phyloP scores from a whole-genome alignment of 331 rosid species.

The Quercus lobata region DNA sequence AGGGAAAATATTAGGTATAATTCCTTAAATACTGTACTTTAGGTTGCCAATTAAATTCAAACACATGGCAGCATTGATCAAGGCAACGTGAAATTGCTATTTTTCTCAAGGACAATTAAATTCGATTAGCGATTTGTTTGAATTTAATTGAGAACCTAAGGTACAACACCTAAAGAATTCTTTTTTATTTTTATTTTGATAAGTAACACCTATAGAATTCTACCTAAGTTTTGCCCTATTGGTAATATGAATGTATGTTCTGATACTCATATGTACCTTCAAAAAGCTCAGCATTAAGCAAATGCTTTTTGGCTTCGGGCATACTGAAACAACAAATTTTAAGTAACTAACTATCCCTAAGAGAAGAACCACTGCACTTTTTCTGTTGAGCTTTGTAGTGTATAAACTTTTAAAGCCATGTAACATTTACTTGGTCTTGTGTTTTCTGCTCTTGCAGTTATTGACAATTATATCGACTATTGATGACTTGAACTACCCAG shows the following conservation, averaged over 20 bases:
- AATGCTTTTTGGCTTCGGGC: not conserved
- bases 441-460: slow-evolving; percentile 55
- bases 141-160: too few species aligned
- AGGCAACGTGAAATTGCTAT: too few species aligned
- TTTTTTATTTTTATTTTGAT: not conserved
- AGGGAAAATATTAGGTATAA: too few species aligned
- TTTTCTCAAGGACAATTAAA: too few species aligned
- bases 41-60: too few species aligned
- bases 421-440: not conserved
- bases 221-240: too few species aligned
- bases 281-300: not conserved
- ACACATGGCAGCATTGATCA: too few species aligned
- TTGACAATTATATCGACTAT: slow-evolving; percentile 74
- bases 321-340: not conserved
- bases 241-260: not conserved
- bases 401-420: not conserved
- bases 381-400: not conserved
- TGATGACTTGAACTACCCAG: slow-evolving; percentile 95
- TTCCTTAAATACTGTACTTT: too few species aligned
- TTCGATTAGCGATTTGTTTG: too few species aligned
- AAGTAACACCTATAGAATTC: too few species aligned
- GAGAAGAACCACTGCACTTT: not conserved
- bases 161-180: too few species aligned
- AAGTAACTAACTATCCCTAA: not conserved
- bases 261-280: not conserved